Base-by-base conservation (phyloP, 2,329 filamentous ascomycete genomes). In the Cordyceps pruinosa region DNA sequence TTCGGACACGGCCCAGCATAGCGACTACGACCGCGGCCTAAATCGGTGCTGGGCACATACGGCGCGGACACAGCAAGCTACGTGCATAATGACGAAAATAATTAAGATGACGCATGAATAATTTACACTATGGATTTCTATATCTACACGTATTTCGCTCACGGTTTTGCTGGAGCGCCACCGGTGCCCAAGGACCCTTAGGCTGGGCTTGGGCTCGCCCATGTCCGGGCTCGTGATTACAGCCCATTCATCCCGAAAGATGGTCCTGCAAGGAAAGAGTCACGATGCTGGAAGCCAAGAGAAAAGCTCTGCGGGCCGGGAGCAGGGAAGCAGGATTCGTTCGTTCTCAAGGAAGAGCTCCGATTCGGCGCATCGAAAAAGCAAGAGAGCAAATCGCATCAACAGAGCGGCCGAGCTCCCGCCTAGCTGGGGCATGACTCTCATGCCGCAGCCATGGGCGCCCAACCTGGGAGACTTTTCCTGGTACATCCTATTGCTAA, bases 1-100 rank as follows among this genome's bases (percentile, higher is more conserved):
- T 69, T 84, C 69, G 74, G 72, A 59, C 66, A 67, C 55, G 66
- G 63, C 28, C 15, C 56, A 13, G 23, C 23, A 34, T 48, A 46
- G 26, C n/a, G 10, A 34, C 13, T 26, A 28, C 19, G 28, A 23
- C 19, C 5, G 17, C 35, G 9, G 41, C 41, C 41, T 12, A 28
- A 53, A 19, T 23, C 21, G 51, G 46, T 37, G 35, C 51, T 41
- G 15, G 51, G 30, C 30, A 54, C 15, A 37, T 23, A 44, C 26
- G 50, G n/a, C 39, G 32, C 23, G 39, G 42, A 30, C 41, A 35
- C 28, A 45, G 41, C 41, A 35, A 17, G 37, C 41, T 34, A 37
- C 52, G 26, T 47, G 41, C 25, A 55, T 55, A 47, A 47, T 55
- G 51, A 53, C 41, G 28, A 47, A 53, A 55, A 45, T 55, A 48